Conservation (phyloP, 306 rosid genomes). For the Begonia loranthoides region DNA sequence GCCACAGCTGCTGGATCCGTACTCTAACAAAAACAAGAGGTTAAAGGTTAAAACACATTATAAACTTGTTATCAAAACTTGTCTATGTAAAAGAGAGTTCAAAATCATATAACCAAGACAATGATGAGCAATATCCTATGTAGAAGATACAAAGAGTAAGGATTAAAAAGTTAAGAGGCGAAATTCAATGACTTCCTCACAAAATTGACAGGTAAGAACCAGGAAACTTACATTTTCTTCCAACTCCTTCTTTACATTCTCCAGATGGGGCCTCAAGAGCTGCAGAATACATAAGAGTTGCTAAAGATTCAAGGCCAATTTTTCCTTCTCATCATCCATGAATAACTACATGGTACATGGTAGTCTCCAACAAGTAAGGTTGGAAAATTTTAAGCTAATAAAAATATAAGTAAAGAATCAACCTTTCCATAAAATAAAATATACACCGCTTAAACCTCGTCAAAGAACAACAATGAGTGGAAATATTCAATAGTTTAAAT, state of each 20-base stretch:
- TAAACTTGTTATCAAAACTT: not conserved
- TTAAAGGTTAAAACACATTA: not conserved
- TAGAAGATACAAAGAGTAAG: not conserved
- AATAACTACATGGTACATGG: no score
- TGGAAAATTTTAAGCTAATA: not conserved
- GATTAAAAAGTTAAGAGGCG: not conserved
- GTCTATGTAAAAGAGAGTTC: not conserved
- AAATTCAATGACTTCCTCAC: not conserved
- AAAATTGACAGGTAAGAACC: constrained; percentile 8
- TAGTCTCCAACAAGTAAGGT: not conserved
- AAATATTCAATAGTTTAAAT: not conserved
- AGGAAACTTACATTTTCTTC: constrained; percentile 36
- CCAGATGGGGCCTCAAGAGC: constrained; percentile 67
- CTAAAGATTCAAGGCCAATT: no score
- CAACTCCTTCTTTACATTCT: constrained; percentile 40
- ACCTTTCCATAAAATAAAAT: not conserved
- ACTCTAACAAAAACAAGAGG: constrained; percentile 13
- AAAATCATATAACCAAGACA: not conserved
- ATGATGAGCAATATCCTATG: not conserved
- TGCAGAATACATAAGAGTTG: constrained; percentile 22
- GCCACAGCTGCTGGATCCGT: constrained; percentile 28
- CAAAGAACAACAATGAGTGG: constrained; percentile 13
- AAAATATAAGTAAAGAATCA: constrained; percentile 5
- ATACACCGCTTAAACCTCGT: not conserved
- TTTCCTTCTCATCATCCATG: not conserved